Evolutionary conservation across 768 basidiomycete species (phyloP).

Genomic region (Psilocybe azurescens): DNA sequence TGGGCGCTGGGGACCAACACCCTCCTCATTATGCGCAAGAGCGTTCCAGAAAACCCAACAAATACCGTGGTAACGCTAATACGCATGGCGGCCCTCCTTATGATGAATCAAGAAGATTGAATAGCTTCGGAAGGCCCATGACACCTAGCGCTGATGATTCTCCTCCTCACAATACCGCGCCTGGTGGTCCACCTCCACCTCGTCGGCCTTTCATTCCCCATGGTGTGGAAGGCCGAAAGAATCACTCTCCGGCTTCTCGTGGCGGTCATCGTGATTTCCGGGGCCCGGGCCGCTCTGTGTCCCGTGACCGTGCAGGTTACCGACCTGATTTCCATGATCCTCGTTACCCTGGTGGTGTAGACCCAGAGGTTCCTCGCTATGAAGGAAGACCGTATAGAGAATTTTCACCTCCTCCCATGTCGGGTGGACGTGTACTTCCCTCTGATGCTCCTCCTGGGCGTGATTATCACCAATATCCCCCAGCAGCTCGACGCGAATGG

Average conservation of each 20-base stretch:
- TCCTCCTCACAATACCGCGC: conserved; percentile 13
- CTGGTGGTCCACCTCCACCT: conserved; percentile 11
- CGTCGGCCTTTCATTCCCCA: conserved; percentile 22
- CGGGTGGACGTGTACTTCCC: conserved; percentile 19
- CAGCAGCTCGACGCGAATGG: conserved; percentile 27
- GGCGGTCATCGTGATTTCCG: conserved; percentile 25
- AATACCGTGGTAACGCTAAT: conserved; percentile 14
- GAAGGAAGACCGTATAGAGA: conserved; percentile 32
- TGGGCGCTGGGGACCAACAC: background rate
- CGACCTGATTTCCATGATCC: conserved; percentile 47
- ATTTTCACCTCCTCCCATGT: conserved; percentile 13
- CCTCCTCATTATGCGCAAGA: conserved; percentile 11
- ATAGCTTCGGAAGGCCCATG: background rate
- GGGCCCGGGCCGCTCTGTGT: conserved; percentile 28
- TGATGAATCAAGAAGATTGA: conserved; percentile 10
- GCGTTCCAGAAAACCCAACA: conserved; percentile 18
- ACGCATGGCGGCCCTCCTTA: conserved; percentile 9
- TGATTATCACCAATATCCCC: conserved; percentile 22
- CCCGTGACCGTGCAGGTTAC: conserved; percentile 41
- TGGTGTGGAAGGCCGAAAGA: conserved; percentile 12
- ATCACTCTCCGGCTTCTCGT: conserved; percentile 18
- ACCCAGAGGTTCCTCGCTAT: conserved; percentile 41
- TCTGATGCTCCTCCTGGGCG: conserved; percentile 19
- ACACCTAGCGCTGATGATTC: conserved; percentile 4
- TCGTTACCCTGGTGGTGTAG: conserved; percentile 40